These are phyloP conservation scores for Blastomyces emzantsi DNA, from an alignment of 2,329 filamentous ascomycete genomes.

Conservation along the genomic window DNA sequence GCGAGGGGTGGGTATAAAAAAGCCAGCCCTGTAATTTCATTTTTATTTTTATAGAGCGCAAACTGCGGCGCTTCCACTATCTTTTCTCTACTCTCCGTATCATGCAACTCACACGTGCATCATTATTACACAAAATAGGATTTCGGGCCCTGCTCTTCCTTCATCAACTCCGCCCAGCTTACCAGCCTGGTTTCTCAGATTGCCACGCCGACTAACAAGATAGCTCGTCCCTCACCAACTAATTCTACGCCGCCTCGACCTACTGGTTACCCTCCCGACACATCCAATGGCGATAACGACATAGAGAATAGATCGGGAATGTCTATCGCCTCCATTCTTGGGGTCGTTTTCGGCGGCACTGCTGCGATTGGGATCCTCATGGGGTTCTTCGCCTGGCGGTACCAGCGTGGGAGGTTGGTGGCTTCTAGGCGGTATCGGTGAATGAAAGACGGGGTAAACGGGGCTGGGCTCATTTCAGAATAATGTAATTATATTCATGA, in stretches of 20 bases:
- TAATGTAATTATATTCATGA: background rate
- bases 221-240: constrained; percentile 48
- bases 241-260: background rate
- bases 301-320: background rate
- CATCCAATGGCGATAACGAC: background rate
- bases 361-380: background rate
- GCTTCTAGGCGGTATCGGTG: background rate
- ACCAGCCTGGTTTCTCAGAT: constrained; percentile 6
- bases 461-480: background rate
- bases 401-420: background rate
- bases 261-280: background rate
- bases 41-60: background rate
- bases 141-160: background rate
- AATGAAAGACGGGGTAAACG: background rate
- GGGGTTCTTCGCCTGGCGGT: background rate
- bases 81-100: background rate
- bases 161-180: background rate
- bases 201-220: constrained; percentile 52
- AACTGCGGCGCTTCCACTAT: background rate
- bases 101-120: background rate
- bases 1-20: background rate
- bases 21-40: background rate
- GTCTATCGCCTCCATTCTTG: constrained; percentile 3
- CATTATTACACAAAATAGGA: background rate
- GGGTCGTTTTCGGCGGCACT: constrained; percentile 5